Evolutionary conservation across 2,329 filamentous ascomycete genomes (phyloP), one percentile per base, ranked within the genome.

Genomic region (Geosmithia putterillii): DNA sequence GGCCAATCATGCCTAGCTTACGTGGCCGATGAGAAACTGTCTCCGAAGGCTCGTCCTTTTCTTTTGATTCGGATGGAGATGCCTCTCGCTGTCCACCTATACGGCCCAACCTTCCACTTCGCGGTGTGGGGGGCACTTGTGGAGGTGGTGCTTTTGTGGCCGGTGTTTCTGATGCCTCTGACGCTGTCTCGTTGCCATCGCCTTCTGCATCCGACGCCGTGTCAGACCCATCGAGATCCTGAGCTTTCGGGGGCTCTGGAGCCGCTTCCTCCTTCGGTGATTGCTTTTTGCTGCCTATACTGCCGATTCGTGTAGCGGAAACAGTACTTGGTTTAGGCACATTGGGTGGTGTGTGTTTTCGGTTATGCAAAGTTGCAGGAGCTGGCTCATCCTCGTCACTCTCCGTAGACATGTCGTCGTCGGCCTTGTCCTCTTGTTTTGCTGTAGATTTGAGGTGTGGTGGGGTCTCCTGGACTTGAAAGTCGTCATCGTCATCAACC

Each of bases 381-480:
- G 28, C 5, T 12, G 28, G 28, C 28, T 44, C 41, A 8, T 47
- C 45, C 4, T 39, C 40, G 15, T 43, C 46, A 23, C 46, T 46
- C 8, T 28, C 46, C n/a, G 44, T 48, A 15, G 40, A 45, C 9
- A 28, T 42, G 19, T 43, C 44, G 14, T 41, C 44, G 12, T 12
- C 20, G 3, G 36, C 14, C 3, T 23, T 25, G 4, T 3, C 22
- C 14, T 18, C 14, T 40, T 40, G 12, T 21, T n/a, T 22, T 21
- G 40, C 2, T 15, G 17, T 22, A 20, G 41, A 8, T 7, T 3
- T 34, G 23, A 41, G 40, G 25, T 42, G 40, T 3, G 66, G 63
- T 3, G 70, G 70, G 2, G 70, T 71, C 18, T 61, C 57, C 46
- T 73, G 72, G 7, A 73, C 58, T 47, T 75, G 66, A 40, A 74